phyloP scores from a whole-genome alignment of 129 eudicot genomes.

The Flaveria sonorensis region DNA sequence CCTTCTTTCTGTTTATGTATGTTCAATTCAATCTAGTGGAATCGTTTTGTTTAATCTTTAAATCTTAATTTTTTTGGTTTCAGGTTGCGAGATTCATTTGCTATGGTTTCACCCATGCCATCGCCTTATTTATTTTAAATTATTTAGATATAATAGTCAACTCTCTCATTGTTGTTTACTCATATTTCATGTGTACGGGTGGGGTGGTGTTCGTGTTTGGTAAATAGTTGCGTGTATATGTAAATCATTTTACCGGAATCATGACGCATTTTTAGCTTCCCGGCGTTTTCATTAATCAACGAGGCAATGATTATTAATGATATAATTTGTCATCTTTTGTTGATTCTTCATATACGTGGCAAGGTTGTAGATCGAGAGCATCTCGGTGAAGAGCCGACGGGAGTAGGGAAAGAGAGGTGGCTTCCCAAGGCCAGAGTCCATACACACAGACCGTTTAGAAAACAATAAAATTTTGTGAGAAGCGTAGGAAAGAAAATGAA shows the following conservation, averaged over 20 bases:
- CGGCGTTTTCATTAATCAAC: too few relatives aligned
- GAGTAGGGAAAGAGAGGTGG: too few relatives aligned
- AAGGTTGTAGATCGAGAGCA: too few relatives aligned
- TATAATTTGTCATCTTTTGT: neutral
- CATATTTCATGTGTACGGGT: neutral
- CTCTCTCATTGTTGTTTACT: neutral
- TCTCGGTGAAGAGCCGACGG: too few relatives aligned
- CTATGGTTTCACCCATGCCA: conserved; percentile 21
- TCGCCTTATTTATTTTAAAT: conserved; percentile 18
- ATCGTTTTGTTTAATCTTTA: neutral
- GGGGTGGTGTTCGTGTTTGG: neutral
- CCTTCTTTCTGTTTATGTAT: neutral
- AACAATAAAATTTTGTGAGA: too few relatives aligned
- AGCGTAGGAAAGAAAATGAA: too few relatives aligned
- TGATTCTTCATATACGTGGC: too few relatives aligned
- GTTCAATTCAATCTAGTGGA: neutral
- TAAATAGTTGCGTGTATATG: neutral
- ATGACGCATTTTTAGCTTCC: too few relatives aligned
- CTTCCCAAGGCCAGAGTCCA: too few relatives aligned
- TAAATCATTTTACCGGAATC: too few relatives aligned
- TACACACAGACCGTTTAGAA: too few relatives aligned
- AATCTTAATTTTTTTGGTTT: neutral
- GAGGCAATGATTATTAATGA: too few relatives aligned
- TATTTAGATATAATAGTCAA: neutral
- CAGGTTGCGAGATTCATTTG: conserved; percentile 40